Conservation (phyloP, 371 early-diverging fungal species). For the Rhizopus sp. region DNA sequence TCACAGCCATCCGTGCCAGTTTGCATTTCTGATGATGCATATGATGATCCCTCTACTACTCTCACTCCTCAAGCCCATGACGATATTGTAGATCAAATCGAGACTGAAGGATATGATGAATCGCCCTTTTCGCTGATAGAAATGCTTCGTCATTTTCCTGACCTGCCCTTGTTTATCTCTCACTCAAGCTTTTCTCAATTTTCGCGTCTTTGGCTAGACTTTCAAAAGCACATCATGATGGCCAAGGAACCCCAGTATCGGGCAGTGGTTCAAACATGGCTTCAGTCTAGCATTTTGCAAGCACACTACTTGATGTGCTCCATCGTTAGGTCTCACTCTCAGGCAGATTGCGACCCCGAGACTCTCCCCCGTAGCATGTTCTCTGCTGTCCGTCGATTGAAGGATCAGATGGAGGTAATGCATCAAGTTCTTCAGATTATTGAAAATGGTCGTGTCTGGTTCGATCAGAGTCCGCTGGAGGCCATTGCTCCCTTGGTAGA, state of each 20-base stretch:
- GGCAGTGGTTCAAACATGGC: slow-evolving; percentile 16
- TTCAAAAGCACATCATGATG: slow-evolving; percentile 20
- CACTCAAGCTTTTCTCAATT: slow-evolving; percentile 29
- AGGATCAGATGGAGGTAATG: slow-evolving; percentile 22
- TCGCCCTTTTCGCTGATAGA: slow-evolving; percentile 7
- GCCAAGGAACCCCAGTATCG: slow-evolving; percentile 20
- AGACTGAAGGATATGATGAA: not conserved
- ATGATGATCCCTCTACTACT: not conserved
- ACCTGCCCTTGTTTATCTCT: slow-evolving; percentile 23
- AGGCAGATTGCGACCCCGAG: slow-evolving; percentile 3
- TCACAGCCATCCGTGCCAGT: too few relatives aligned
- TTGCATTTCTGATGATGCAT: not conserved
- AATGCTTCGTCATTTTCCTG: slow-evolving; percentile 32
- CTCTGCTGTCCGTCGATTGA: slow-evolving; percentile 24
- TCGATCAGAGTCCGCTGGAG: slow-evolving; percentile 13
- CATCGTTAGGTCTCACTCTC: slow-evolving; percentile 3
- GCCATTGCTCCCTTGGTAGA: slow-evolving; percentile 13
- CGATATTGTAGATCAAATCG: not conserved
- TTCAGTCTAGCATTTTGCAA: slow-evolving; percentile 12
- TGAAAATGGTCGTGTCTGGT: slow-evolving; percentile 21
- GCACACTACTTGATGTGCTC: slow-evolving; percentile 11
- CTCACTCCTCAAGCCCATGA: not conserved
- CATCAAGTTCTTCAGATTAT: slow-evolving; percentile 21
- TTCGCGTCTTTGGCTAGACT: slow-evolving; percentile 29
- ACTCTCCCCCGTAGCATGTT: slow-evolving; percentile 16